Conservation (phyloP, 768 basidiomycete genomes). For the Pisolithus marmoratus region DNA sequence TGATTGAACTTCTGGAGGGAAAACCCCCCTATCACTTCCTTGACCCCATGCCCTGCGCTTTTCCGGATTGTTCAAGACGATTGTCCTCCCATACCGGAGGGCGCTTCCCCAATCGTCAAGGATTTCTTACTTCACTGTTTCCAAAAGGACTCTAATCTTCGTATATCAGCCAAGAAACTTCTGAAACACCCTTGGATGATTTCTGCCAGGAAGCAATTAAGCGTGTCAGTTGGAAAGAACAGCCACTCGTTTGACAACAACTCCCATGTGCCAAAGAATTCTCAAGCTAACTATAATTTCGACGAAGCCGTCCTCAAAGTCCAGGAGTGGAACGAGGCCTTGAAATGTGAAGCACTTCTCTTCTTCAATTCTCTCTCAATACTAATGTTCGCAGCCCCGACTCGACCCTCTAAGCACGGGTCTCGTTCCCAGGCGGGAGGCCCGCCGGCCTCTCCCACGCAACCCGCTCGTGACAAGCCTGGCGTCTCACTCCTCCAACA, state of each 20-base stretch:
- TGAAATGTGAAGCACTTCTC: conserved; percentile 62
- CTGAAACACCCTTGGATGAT: conserved; percentile 96
- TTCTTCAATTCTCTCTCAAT: conserved; percentile 1
- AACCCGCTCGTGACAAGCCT: conserved; percentile 24
- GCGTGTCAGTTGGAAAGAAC: conserved; percentile 27
- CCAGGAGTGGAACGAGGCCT: conserved; percentile 97
- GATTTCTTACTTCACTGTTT: conserved; percentile 98
- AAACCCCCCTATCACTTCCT: conserved; percentile 95
- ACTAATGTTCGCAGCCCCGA: conserved; percentile 48
- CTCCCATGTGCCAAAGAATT: conserved; percentile 36
- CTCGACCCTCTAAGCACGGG: conserved; percentile 66
- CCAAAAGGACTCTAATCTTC: conserved; percentile 94
- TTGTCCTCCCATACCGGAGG: conserved; percentile 93
- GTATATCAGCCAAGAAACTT: conserved; percentile 91
- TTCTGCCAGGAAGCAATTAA: conserved; percentile 71
- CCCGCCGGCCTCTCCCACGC: conserved; percentile 41
- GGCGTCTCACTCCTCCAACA: conserved; percentile 23
- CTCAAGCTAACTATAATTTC: conserved; percentile 77
- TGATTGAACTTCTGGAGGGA: conserved; percentile 85
- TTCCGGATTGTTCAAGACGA: conserved; percentile 99
- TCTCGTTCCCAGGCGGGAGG: conserved; percentile 34
- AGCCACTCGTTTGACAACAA: conserved; percentile 25
- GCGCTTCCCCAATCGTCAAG: conserved; percentile 90
- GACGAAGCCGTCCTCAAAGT: conserved; percentile 93
- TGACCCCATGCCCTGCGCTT: conserved; percentile 96